Base-by-base conservation (phyloP, 2,329 filamentous ascomycete genomes). In the Colletotrichum musicola region DNA sequence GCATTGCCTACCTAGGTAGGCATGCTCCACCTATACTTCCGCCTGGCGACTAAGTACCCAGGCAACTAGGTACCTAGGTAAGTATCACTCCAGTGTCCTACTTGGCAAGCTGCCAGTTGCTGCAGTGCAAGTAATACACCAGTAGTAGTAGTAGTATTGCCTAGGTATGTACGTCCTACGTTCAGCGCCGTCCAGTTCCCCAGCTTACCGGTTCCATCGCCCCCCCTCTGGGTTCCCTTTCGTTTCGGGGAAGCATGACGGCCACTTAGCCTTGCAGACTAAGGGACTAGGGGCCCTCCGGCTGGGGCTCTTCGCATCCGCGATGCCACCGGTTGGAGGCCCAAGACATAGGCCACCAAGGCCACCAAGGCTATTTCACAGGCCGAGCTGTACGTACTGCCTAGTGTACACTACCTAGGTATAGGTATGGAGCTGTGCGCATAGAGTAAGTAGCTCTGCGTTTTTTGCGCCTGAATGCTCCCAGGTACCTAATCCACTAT, bases 181-280 rank as follows among this genome's bases (percentile, higher is more conserved):
- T n/a, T 42, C 30, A 61, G 51, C 50, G 49, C 47, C 44, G 20
- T 38, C 54, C n/a, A 50, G 66, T 46, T 67, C 62, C 66, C 66
- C 62, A 56, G 66, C 35, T 66, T 69, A 62, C 66, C 35, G 66
- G 66, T 66, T 61, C 62, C 50, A 46, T 60, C 49, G 20, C 22
- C 56, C 62, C 65, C 62, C 62, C 64, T 63, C 50, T 55, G 47
- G 49, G 65, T 25, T 22, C 61, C 42, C 62, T 56, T 69, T 69
- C 66, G 66, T 61, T 66, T 69, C 66, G 66, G 66, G 66, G 66
- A 69, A 66, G 66, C 62, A 69, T 56, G 62, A 66, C 42, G 44
- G 56, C 46, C 61, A 49, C 66, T 64, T 69, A 65, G 62, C 38
- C 38, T 60, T 25, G 38, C 42, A 69, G 56, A 27, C 62, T 61